phyloP scores from a whole-genome alignment of 2,329 filamentous ascomycete species.

The Pezizomycotina sp. region DNA sequence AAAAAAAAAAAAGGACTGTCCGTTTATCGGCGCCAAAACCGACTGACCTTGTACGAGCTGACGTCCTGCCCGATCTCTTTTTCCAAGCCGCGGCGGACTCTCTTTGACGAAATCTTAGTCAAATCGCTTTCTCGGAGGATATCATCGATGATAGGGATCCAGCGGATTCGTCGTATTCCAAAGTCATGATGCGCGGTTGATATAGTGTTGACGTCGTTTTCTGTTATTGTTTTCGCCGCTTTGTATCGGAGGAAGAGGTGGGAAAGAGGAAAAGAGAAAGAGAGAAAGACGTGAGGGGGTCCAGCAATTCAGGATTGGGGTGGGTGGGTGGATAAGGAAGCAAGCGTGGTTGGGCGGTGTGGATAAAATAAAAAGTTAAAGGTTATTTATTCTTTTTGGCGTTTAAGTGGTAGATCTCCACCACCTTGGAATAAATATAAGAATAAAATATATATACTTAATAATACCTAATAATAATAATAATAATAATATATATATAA shows the following conservation, averaged over 20 bases:
- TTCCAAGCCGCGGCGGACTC: conserved; percentile 43
- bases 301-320: conserved; percentile 6
- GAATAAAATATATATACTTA: no score
- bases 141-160: conserved; percentile 43
- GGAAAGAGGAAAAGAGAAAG: conserved; percentile 10
- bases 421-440: no score
- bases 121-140: conserved; percentile 44
- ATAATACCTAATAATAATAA: no score
- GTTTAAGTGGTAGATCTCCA: no score
- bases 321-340: conserved; percentile 11
- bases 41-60: conserved; percentile 45
- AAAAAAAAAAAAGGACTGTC: no score
- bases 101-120: conserved; percentile 47
- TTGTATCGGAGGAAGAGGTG: conserved; percentile 1
- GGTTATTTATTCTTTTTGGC: no score
- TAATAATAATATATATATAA: no score
- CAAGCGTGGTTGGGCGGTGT: conserved; percentile 21
- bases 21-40: no score
- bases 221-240: conserved; percentile 1
- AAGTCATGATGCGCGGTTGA: conserved; percentile 5
- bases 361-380: no score
- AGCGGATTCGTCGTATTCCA: conserved; percentile 28
- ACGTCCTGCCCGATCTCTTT: conserved; percentile 41
- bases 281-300: conserved; percentile 7
- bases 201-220: conserved; percentile 5